Evolutionary conservation across 2,329 filamentous ascomycete species (phyloP).

Genomic region (Penicillium sp.): DNA sequence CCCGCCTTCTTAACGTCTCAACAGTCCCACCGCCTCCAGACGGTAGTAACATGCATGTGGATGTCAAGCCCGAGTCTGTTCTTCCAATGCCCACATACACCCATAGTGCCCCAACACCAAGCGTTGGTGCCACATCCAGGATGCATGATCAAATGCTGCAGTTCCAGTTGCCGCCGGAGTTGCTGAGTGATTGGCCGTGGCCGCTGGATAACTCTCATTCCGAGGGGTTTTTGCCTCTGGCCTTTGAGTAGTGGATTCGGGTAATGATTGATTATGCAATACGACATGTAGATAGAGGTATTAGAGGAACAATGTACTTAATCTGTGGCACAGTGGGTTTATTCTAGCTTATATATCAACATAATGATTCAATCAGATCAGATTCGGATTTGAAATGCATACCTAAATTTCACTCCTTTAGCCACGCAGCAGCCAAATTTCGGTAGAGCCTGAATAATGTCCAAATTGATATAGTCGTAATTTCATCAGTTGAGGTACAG

Average conservation of each 20-base stretch:
- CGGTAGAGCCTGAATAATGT: not conserved
- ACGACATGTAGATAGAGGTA: not conserved
- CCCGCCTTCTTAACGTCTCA: conserved; percentile 15
- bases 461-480: not conserved
- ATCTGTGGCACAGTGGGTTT: not conserved
- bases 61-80: conserved; percentile 7
- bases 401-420: not conserved
- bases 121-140: conserved; percentile 6
- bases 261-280: not conserved
- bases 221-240: conserved; percentile 22
- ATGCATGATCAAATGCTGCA: conserved; percentile 26
- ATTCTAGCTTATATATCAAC: not conserved
- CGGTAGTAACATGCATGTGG: conserved; percentile 3
- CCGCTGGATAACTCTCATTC: conserved; percentile 22
- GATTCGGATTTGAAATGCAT: no score
- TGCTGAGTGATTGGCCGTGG: conserved; percentile 44
- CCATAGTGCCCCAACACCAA: not conserved
- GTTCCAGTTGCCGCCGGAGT: conserved; percentile 40
- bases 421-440: not conserved
- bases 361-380: no score
- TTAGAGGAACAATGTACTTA: not conserved
- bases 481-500: not conserved
- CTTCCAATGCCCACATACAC: conserved; percentile 7
- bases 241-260: conserved; percentile 15
- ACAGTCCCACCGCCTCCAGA: conserved; percentile 9